Percentiles rank a stretch among this genome's conserved stretches.
phyloP scores from a whole-genome alignment of 148 eudicot genomes.

The Polygonum maritimum region DNA sequence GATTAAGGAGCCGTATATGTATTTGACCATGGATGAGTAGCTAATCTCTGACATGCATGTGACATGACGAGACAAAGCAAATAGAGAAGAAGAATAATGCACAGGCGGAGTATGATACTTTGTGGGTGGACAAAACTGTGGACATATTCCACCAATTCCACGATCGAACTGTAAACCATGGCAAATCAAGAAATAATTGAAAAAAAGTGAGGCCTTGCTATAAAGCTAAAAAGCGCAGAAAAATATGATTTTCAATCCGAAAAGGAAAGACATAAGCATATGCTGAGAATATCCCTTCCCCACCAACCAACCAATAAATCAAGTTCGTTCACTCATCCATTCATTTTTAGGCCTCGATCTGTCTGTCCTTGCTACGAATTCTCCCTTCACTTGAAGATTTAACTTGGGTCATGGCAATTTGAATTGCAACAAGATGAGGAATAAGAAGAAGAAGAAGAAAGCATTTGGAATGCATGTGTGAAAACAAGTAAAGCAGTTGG shows the following conservation, averaged over 20 bases:
- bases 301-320: neutral
- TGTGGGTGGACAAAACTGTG: constrained; percentile 2
- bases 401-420: neutral
- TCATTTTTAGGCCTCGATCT: neutral
- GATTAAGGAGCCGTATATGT: no score
- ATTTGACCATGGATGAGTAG: no score
- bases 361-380: neutral
- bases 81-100: neutral
- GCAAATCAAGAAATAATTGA: neutral
- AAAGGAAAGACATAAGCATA: neutral
- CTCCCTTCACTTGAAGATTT: neutral
- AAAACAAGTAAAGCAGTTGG: neutral
- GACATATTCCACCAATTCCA: neutral
- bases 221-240: neutral
- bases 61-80: neutral
- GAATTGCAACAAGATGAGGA: neutral
- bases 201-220: neutral
- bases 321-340: neutral
- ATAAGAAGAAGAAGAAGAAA: neutral
- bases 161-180: neutral
- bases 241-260: neutral
- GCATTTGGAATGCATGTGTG: neutral
- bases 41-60: neutral
- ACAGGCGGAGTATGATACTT: neutral
- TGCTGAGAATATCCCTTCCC: neutral